Conservation (phyloP, 371 early-diverging fungal genomes). For the Mortierella sp. region DNA sequence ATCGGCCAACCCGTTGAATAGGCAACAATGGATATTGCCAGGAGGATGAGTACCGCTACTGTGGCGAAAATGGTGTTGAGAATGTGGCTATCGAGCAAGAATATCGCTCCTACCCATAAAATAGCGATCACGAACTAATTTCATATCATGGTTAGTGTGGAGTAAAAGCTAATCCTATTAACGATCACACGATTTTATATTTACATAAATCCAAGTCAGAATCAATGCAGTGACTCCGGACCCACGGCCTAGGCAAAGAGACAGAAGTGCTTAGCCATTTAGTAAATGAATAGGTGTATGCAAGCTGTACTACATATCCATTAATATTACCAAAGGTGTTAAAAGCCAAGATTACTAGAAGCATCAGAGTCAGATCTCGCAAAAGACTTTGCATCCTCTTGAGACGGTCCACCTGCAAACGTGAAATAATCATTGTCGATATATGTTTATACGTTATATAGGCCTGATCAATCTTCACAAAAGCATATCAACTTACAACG, state of each 20-base stretch:
- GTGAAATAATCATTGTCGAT: background rate
- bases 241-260: conserved; percentile 15
- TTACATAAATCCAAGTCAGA: conserved; percentile 43
- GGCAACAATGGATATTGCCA: conserved; percentile 37
- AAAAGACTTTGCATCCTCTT: conserved; percentile 14
- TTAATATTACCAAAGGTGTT: conserved; percentile 35
- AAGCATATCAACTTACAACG: too few species aligned
- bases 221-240: conserved; percentile 21
- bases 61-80: conserved; percentile 20
- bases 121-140: conserved; percentile 21
- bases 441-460: too few species aligned
- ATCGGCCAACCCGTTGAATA: conserved; percentile 30
- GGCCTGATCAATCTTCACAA: too few species aligned
- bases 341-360: conserved; percentile 39
- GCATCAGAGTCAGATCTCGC: conserved; percentile 52
- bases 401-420: conserved; percentile 23
- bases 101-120: conserved; percentile 30
- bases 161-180: background rate
- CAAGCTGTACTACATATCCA: background rate
- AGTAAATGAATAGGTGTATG: too few species aligned
- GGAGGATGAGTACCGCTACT: conserved; percentile 31
- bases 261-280: too few species aligned
- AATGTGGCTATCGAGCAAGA: conserved; percentile 30
- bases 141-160: background rate
- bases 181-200: background rate